phyloP scores from a whole-genome alignment of 2,329 filamentous ascomycete species.

The Talaromyces sp. region DNA sequence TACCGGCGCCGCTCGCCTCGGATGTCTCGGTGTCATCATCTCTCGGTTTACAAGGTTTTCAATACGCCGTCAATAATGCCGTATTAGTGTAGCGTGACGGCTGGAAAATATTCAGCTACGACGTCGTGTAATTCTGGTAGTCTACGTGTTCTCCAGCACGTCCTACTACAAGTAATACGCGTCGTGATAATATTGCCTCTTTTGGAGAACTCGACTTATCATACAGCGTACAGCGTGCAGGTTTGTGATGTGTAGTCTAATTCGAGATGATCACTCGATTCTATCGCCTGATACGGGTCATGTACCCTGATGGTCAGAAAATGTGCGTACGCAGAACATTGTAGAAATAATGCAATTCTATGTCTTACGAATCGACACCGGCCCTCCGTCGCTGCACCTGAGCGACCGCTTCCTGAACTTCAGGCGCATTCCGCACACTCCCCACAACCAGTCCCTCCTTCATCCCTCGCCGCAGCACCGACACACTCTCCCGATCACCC shows the following conservation, averaged over 20 bases:
- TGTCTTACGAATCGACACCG: neutral
- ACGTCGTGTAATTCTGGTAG: neutral
- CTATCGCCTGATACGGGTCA: neutral
- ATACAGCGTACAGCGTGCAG: neutral
- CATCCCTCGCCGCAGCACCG: constrained; percentile 66
- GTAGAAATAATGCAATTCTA: neutral
- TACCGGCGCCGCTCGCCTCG: neutral
- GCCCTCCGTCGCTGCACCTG: constrained; percentile 59
- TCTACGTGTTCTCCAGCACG: neutral
- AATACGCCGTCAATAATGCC: neutral
- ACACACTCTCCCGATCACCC: constrained; percentile 63
- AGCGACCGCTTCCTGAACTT: constrained; percentile 76
- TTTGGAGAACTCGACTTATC: neutral
- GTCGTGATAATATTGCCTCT: neutral
- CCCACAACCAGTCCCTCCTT: constrained; percentile 87
- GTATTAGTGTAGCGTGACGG: neutral
- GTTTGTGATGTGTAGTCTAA: neutral
- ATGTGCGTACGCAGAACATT: too few species aligned
- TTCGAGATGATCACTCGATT: neutral
- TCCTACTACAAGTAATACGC: neutral
- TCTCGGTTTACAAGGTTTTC: neutral
- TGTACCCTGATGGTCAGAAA: neutral
- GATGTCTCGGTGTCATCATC: constrained; percentile 5
- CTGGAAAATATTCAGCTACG: neutral
- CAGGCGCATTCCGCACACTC: constrained; percentile 71